Evolutionary conservation across 306 rosid species (phyloP).

Genomic region (Glycyrrhiza uralensis): DNA sequence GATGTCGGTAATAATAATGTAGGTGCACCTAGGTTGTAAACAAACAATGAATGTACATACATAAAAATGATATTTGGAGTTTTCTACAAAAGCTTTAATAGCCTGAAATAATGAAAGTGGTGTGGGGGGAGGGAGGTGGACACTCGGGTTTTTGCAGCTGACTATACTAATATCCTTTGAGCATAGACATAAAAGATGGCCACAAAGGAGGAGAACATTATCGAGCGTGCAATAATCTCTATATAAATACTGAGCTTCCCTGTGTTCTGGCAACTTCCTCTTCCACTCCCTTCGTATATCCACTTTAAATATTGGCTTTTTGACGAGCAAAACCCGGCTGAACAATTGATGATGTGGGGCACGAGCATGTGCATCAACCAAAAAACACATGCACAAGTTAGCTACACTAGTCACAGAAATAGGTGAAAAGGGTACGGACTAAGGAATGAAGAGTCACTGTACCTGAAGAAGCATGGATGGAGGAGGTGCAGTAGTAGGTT

Average conservation of each 20-base stretch:
- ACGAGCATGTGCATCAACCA: conserved; percentile 27
- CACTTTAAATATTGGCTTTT: conserved; percentile 50
- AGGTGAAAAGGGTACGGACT: background rate
- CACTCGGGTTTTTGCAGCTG: conserved; percentile 21
- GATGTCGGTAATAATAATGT: background rate
- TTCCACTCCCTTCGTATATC: conserved; percentile 16
- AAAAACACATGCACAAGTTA: conserved; percentile 38
- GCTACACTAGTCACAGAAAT: conserved; percentile 34
- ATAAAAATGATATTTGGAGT: background rate
- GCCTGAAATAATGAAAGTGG: background rate
- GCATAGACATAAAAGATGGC: conserved; percentile 19
- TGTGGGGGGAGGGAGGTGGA: conserved; percentile 17
- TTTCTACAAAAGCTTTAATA: conserved; percentile 1
- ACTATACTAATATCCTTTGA: conserved; percentile 23
- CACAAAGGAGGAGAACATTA: conserved; percentile 26
- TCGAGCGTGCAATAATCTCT: conserved; percentile 7
- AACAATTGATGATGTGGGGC: conserved; percentile 18
- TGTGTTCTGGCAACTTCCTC: conserved; percentile 14
- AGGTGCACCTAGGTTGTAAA: background rate
- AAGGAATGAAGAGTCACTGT: conserved; percentile 12
- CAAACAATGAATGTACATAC: conserved; percentile 28
- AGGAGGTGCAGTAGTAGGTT: conserved; percentile 55
- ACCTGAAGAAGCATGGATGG: conserved; percentile 99
- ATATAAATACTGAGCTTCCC: conserved; percentile 20
- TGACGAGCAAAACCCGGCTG: conserved; percentile 98